A percentile compares a stretch with the other conserved stretches of the same genome.
Conservation (phyloP, 306 rosid species). For the Pterocarpus santalinus region DNA sequence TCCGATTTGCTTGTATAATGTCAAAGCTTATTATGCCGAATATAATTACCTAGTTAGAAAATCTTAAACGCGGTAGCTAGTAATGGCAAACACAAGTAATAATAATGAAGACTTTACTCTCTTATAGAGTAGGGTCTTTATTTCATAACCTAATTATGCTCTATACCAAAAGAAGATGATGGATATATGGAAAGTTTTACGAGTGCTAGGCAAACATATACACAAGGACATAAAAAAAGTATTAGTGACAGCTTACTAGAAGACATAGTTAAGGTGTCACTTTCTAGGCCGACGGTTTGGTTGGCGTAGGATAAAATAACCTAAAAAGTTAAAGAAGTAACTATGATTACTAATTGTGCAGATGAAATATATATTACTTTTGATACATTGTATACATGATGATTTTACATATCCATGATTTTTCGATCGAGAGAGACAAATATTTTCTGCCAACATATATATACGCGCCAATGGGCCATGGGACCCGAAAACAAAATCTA, state of each 20-base stretch:
- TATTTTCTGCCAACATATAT: neutral
- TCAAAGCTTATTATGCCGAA: conserved; percentile 37
- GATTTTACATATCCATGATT: neutral
- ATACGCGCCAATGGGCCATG: neutral
- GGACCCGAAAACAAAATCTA: neutral
- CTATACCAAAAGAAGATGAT: conserved; percentile 17
- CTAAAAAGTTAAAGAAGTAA: neutral
- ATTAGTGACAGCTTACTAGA: conserved; percentile 34
- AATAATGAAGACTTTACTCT: conserved; percentile 51
- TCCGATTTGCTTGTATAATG: conserved; percentile 31
- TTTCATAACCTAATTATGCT: conserved; percentile 45
- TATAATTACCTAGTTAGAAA: conserved; percentile 51
- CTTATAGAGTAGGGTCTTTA: conserved; percentile 54
- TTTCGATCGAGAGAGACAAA: neutral
- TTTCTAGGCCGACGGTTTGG: conserved; percentile 36
- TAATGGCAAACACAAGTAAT: conserved; percentile 60
- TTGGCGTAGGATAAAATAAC: neutral
- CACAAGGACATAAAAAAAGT: conserved; percentile 41
- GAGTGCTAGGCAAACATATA: conserved; percentile 45
- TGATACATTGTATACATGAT: neutral
- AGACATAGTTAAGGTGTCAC: conserved; percentile 40
- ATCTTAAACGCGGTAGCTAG: conserved; percentile 42
- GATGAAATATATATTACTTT: conserved; percentile 1
- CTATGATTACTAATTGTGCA: neutral
- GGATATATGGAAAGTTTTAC: conserved; percentile 32